These are phyloP conservation scores for Russula vinacea DNA, from an alignment of 768 basidiomycete species.

Conservation along the genomic window DNA sequence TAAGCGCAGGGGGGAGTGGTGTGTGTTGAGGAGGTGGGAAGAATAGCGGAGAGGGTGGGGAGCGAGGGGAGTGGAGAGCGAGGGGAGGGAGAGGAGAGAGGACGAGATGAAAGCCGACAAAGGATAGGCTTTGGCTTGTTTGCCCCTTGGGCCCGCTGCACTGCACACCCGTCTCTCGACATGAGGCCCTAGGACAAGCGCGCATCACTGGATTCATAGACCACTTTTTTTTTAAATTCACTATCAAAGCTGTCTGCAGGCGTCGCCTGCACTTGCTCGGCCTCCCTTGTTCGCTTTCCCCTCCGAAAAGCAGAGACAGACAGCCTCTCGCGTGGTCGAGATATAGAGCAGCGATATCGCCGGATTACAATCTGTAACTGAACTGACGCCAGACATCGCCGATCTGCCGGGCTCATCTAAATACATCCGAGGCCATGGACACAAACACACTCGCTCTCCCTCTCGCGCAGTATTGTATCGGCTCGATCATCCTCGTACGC, in stretches of 20 bases:
- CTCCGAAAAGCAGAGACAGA: neutral
- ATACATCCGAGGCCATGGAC: neutral
- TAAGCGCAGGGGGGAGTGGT: neutral
- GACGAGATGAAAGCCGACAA: constrained; percentile 29
- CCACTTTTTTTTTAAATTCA: neutral
- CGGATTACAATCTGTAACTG: constrained; percentile 6
- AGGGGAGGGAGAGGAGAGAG: neutral
- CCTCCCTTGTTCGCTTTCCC: neutral
- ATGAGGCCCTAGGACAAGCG: constrained; percentile 29
- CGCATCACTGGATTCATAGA: constrained; percentile 15
- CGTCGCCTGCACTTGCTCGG: neutral
- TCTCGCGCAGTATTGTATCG: neutral
- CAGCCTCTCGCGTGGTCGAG: neutral
- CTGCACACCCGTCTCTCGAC: constrained; percentile 28
- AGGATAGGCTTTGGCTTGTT: constrained; percentile 29
- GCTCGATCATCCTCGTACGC: neutral
- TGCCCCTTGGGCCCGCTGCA: constrained; percentile 31
- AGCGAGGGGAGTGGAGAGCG: neutral
- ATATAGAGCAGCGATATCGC: neutral
- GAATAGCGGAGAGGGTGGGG: neutral
- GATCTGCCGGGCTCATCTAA: constrained; percentile 24
- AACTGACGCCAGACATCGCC: constrained; percentile 15
- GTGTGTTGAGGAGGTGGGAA: neutral
- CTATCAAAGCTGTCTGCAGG: neutral
- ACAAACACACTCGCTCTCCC: neutral